Percentiles rank a stretch among this genome's conserved stretches.
phyloP scores from a whole-genome alignment of 2,329 filamentous ascomycete genomes.

The Penicillium sp. region DNA sequence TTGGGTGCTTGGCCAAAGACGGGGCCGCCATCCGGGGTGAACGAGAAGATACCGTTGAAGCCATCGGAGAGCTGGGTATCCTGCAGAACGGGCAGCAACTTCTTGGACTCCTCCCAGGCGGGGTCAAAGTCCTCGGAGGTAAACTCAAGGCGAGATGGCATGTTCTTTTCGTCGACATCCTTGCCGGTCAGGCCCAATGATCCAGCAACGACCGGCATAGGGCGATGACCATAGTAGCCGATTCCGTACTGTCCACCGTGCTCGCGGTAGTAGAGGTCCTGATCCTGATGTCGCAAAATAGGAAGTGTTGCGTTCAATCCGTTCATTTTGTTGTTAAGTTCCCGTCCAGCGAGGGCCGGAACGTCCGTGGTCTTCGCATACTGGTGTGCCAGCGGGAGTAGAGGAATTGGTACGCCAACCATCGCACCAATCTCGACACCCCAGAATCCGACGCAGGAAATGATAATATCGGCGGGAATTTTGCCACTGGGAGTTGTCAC shows the following conservation, averaged over 20 bases:
- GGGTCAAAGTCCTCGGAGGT: slow-evolving; percentile 60
- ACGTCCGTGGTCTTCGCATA: slow-evolving; percentile 62
- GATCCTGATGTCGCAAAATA: slow-evolving; percentile 62
- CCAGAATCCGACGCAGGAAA: slow-evolving; percentile 66
- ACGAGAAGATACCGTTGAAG: slow-evolving; percentile 66
- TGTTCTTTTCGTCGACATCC: slow-evolving; percentile 57
- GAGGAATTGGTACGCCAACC: slow-evolving; percentile 57
- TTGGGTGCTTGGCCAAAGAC: slow-evolving; percentile 59
- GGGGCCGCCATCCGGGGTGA: slow-evolving; percentile 63
- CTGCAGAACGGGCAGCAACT: slow-evolving; percentile 54
- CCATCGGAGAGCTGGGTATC: slow-evolving; percentile 56
- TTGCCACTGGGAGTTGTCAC: slow-evolving; percentile 51
- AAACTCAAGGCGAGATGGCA: slow-evolving; percentile 63
- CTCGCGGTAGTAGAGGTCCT: slow-evolving; percentile 64
- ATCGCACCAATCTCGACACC: slow-evolving; percentile 64
- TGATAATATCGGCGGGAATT: slow-evolving; percentile 58
- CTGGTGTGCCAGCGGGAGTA: slow-evolving; percentile 62
- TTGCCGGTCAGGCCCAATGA: slow-evolving; percentile 54
- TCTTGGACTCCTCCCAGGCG: slow-evolving; percentile 58
- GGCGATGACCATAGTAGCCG: slow-evolving; percentile 63
- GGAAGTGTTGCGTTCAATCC: slow-evolving; percentile 52
- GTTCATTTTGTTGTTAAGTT: slow-evolving; percentile 49
- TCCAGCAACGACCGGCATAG: slow-evolving; percentile 59
- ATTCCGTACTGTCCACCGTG: slow-evolving; percentile 63
- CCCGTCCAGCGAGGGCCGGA: slow-evolving; percentile 42